Conservation (phyloP, 768 basidiomycete species). For the Mycena filopes region DNA sequence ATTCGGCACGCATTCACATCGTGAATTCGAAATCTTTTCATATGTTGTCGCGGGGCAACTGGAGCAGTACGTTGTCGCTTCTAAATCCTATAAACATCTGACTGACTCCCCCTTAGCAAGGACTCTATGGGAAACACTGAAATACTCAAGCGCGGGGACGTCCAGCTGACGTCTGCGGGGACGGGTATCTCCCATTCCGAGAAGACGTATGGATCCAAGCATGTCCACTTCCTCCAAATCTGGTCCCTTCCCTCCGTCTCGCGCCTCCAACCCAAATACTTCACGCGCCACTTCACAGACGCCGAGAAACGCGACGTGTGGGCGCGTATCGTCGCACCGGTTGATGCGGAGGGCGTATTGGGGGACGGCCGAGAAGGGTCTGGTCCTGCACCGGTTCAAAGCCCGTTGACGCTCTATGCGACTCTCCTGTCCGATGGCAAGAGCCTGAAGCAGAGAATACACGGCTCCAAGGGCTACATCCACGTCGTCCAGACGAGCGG, state of each 20-base stretch:
- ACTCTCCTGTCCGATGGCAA: slow-evolving; percentile 72
- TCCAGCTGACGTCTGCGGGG: slow-evolving; percentile 93
- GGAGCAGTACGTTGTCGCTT: slow-evolving; percentile 70
- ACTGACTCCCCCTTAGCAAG: slow-evolving; percentile 57
- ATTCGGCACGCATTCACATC: slow-evolving; percentile 87
- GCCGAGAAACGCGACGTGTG: slow-evolving; percentile 82
- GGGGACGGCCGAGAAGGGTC: slow-evolving; percentile 65
- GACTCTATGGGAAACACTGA: slow-evolving; percentile 95
- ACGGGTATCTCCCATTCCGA: slow-evolving; percentile 90
- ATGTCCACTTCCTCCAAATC: slow-evolving; percentile 65
- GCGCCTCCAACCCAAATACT: slow-evolving; percentile 81
- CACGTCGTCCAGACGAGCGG: slow-evolving; percentile 90
- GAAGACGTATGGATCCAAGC: slow-evolving; percentile 53
- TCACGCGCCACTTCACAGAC: slow-evolving; percentile 87
- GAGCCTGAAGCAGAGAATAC: slow-evolving; percentile 63
- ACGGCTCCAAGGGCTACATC: slow-evolving; percentile 75
- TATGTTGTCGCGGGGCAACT: slow-evolving; percentile 84
- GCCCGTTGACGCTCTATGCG: slow-evolving; percentile 76
- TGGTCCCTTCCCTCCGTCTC: slow-evolving; percentile 57
- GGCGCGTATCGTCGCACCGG: slow-evolving; percentile 81
- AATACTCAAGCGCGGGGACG: slow-evolving; percentile 85
- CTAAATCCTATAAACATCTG: not conserved
- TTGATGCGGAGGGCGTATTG: slow-evolving; percentile 64
- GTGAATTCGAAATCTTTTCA: slow-evolving; percentile 92
- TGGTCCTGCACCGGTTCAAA: slow-evolving; percentile 87